These are phyloP conservation scores for Dioscorea cayenensis DNA, from an alignment of 116 monocot genomes.

Conservation along the genomic window DNA sequence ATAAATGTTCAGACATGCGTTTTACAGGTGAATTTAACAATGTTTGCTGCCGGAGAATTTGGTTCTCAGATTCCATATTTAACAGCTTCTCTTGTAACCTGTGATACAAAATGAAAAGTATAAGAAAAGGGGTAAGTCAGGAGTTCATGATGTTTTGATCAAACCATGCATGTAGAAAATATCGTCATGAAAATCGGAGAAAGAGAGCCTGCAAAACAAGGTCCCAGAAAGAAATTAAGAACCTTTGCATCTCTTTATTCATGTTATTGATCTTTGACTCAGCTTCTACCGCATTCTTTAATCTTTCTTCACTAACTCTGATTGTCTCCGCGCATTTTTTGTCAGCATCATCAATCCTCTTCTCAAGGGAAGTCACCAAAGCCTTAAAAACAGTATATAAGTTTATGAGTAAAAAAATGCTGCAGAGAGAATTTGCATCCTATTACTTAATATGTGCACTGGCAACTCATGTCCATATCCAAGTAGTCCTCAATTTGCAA, in stretches of 20 bases:
- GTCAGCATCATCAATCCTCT: constrained; percentile 67
- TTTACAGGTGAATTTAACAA: constrained; percentile 68
- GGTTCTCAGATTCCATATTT: constrained; percentile 85
- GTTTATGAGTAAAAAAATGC: background rate
- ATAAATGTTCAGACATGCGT: constrained; percentile 78
- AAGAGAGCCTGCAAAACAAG: background rate
- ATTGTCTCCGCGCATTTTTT: constrained; percentile 64
- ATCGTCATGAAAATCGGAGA: background rate
- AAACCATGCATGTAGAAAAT: background rate
- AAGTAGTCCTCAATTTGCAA: background rate
- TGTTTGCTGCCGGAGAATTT: constrained; percentile 81
- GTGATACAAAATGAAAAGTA: constrained; percentile 14
- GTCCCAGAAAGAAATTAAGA: background rate
- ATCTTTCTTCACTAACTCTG: constrained; percentile 49
- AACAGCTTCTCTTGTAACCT: constrained; percentile 81
- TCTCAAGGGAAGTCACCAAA: constrained; percentile 63
- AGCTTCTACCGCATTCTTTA: constrained; percentile 51
- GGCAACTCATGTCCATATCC: background rate
- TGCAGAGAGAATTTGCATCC: background rate
- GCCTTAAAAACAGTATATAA: constrained; percentile 20
- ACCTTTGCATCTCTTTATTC: constrained; percentile 84
- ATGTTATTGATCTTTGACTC: constrained; percentile 53
- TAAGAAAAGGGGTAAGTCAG: background rate
- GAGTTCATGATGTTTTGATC: background rate
- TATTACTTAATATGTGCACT: background rate